Evolutionary conservation across 352 stramenopile species (phyloP).

Genomic region (Pythium monospermum): DNA sequence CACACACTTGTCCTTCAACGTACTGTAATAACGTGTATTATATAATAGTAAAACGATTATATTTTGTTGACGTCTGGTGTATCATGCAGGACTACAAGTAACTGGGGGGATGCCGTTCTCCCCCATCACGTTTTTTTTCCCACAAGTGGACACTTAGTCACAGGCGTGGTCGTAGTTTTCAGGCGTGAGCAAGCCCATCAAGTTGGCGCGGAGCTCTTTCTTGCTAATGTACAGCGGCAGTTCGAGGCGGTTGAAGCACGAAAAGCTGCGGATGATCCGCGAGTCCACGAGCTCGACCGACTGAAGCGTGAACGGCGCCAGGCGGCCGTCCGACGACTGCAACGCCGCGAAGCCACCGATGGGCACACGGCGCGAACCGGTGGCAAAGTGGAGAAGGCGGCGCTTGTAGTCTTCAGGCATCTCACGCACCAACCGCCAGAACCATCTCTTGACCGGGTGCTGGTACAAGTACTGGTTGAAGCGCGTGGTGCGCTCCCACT

Average conservation of each 20-base stretch:
- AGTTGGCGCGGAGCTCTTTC: conserved; percentile 2
- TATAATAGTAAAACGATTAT: too few species aligned
- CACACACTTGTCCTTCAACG: too few species aligned
- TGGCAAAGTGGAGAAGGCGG: conserved; percentile 32
- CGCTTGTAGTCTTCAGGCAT: conserved; percentile 18
- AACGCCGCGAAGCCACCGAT: conserved; percentile 19
- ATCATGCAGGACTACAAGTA: too few species aligned
- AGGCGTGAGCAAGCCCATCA: conserved; percentile 2
- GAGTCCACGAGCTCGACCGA: conserved; percentile 9
- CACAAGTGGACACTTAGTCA: too few species aligned
- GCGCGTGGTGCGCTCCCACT: conserved; percentile 83
- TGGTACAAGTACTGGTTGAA: conserved; percentile 6
- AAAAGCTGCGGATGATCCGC: conserved; percentile 2
- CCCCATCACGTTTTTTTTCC: too few species aligned
- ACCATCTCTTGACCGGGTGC: conserved; percentile 2
- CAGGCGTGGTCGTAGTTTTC: conserved; percentile 14
- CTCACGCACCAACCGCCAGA: conserved; percentile 48
- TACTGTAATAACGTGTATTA: too few species aligned
- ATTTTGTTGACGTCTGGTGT: too few species aligned
- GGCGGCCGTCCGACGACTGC: conserved; percentile 19
- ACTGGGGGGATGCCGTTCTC: too few species aligned
- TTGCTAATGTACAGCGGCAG: conserved; percentile 12
- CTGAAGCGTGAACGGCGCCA: conserved; percentile 22
- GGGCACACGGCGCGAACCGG: conserved; percentile 25
- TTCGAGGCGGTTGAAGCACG: conserved; percentile 11